Conservation (phyloP, 192 early-diverging fungal species). For the Diversispora eburnea region DNA sequence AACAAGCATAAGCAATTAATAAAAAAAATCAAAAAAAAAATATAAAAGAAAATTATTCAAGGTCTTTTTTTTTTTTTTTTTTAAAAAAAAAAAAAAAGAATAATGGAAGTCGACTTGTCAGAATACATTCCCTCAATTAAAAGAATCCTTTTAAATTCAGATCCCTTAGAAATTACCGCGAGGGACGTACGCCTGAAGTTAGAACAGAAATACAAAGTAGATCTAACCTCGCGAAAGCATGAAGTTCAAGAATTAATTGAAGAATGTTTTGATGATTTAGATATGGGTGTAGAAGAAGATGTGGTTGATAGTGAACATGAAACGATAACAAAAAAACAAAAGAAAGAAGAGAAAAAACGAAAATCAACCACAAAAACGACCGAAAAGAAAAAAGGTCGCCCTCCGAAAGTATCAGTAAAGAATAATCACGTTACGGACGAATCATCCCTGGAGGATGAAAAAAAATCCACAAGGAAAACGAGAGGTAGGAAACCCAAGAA, state of each 20-base stretch:
- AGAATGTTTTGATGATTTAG: constrained; percentile 20
- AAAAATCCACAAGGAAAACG: constrained; percentile 9
- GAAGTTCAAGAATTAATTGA: constrained; percentile 22
- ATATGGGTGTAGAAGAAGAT: neutral
- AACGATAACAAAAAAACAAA: neutral
- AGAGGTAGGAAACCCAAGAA: constrained; percentile 21
- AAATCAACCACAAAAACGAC: neutral
- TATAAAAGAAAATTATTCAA: no score
- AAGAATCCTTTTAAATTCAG: neutral
- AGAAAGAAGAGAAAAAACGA: neutral
- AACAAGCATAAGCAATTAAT: no score
- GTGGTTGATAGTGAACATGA: neutral
- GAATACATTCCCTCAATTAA: constrained; percentile 9
- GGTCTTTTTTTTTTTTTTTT: no score
- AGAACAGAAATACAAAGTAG: constrained; percentile 4
- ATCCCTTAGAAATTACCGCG: neutral
- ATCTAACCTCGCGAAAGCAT: constrained; percentile 1
- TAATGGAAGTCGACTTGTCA: neutral
- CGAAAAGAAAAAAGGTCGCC: constrained; percentile 14
- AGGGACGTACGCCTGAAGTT: constrained; percentile 10
- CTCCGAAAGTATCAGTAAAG: neutral
- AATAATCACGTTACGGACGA: neutral
- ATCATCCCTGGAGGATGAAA: constrained; percentile 21
- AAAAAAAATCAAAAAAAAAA: no score
- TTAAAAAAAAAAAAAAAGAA: no score